A percentile compares a stretch with the other conserved stretches of the same genome.
Evolutionary conservation across 78 protist genomes (phyloP).

Genomic region (Dictyostelium firmibasis): DNA sequence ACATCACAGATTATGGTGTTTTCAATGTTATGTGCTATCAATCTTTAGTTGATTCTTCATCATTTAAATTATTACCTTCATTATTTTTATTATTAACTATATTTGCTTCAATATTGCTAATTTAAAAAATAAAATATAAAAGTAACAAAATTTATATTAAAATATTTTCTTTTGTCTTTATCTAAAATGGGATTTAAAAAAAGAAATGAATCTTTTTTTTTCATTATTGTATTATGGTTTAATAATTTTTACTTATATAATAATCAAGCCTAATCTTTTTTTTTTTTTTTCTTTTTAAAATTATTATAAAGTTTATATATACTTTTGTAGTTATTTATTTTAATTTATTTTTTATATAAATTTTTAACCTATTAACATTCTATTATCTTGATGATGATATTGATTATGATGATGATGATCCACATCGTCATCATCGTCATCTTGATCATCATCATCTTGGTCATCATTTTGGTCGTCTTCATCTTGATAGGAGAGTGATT

Average conservation of each 20-base stretch:
- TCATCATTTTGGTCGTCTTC: constrained; percentile 22
- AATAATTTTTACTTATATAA: too few species aligned
- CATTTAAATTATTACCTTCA: not conserved
- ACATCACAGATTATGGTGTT: not conserved
- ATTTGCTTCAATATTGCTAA: not conserved
- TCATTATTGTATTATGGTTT: too few species aligned
- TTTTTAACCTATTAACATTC: not conserved
- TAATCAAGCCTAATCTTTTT: too few species aligned
- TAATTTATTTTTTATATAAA: not conserved
- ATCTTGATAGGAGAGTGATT: constrained; percentile 37
- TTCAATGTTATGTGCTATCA: not conserved
- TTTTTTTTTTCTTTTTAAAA: too few species aligned
- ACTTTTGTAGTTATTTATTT: not conserved
- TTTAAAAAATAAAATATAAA: not conserved
- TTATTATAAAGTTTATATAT: not conserved
- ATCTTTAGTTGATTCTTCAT: not conserved
- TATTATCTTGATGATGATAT: not conserved
- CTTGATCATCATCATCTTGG: constrained; percentile 51
- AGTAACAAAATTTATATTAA: not conserved
- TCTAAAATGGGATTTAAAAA: too few species aligned
- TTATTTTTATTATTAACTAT: not conserved
- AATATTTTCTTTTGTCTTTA: too few species aligned
- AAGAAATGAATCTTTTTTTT: too few species aligned
- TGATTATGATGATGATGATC: not conserved
- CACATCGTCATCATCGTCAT: constrained; percentile 21